A percentile compares a stretch with the other conserved stretches of the same genome.
Evolutionary conservation across 2,329 filamentous ascomycete species (phyloP).

Genomic region (Herpotrichia juniperi): DNA sequence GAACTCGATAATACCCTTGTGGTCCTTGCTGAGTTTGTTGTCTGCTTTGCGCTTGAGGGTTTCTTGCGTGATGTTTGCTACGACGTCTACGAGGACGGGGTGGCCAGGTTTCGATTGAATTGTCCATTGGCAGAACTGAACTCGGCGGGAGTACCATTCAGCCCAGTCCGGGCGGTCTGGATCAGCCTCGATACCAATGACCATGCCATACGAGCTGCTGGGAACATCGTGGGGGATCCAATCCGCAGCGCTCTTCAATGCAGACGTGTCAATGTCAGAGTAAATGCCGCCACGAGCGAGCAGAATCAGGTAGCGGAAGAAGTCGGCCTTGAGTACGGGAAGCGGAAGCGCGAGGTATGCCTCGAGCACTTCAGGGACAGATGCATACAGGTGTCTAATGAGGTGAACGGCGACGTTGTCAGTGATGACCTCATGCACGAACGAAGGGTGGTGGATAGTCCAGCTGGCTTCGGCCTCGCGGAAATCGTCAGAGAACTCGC

Average conservation of each 20-base stretch:
- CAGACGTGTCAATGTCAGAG: conserved; percentile 81
- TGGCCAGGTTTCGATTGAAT: conserved; percentile 96
- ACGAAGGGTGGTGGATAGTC: conserved; percentile 84
- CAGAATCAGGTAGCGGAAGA: conserved; percentile 73
- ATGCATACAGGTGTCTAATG: conserved; percentile 83
- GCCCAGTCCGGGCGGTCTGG: conserved; percentile 91
- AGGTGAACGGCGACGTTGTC: conserved; percentile 83
- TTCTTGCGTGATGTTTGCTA: conserved; percentile 83
- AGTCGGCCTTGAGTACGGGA: conserved; percentile 66
- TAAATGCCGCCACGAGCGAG: conserved; percentile 84
- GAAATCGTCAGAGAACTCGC: conserved; percentile 75
- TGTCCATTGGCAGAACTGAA: conserved; percentile 99
- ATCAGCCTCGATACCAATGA: conserved; percentile 95
- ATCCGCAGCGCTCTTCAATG: conserved; percentile 79
- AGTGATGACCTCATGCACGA: conserved; percentile 97
- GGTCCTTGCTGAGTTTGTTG: conserved; percentile 68
- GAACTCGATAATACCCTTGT: conserved; percentile 86
- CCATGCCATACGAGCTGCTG: conserved; percentile 77
- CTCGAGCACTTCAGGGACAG: conserved; percentile 58
- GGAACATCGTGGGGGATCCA: conserved; percentile 86
- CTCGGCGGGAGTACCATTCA: conserved; percentile 92
- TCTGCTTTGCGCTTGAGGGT: conserved; percentile 74
- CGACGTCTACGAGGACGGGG: conserved; percentile 85
- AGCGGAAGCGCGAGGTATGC: conserved; percentile 57
- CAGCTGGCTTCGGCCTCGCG: conserved; percentile 87